Evolutionary conservation across 2,329 filamentous ascomycete genomes (phyloP), one percentile per base, ranked within the genome.

Genomic region (Aquanectria penicillioides): DNA sequence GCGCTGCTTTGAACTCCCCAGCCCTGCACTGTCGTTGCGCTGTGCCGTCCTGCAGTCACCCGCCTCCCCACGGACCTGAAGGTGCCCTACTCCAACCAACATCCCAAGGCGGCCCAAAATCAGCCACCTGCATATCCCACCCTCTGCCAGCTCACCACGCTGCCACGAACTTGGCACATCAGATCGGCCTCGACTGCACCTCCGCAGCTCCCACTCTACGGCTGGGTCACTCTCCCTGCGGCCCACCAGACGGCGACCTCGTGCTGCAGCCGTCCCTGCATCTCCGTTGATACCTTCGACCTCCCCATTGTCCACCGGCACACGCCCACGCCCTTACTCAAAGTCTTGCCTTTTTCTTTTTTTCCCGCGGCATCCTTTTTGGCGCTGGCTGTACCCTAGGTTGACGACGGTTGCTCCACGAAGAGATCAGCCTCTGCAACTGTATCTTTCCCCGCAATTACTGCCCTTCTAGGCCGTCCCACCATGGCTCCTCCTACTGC

Each of bases 401-500:
- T 62, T 61, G 43, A 55, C 20, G 23, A 67, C 65, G 56, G 60
- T 44, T 54, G 53, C 63, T 67, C 62, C 62, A 63, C 57, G 58
- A 64, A 51, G 64, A 64, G 67, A 69, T 69, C 67, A 62, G 57
- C 65, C 66, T 65, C 59, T 61, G 56, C 60, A 68, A 58, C 62
- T 38, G 28, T 44, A 40, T 33, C 61, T 52, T 69, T 62, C 67
- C 69, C 67, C 68, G 65, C 66, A 68, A 67, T 67, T 57, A 38
- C 37, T 71, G 58, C 66, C 63, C 65, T 62, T 64, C 68, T 31
- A 68, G 64, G 61, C 69, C 66, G 60, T 70, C 64, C 65, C 71
- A 73, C 70, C 63, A 76, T 76, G 74, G 73, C 73, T 74, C 65
- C 65, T 66, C 67, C 67, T 68, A 64, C 65, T 65, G 67, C 62